Percentiles rank a stretch among this genome's conserved stretches.
phyloP scores from a whole-genome alignment of 2,329 filamentous ascomycete genomes.

The Colletotrichum endophyticum region DNA sequence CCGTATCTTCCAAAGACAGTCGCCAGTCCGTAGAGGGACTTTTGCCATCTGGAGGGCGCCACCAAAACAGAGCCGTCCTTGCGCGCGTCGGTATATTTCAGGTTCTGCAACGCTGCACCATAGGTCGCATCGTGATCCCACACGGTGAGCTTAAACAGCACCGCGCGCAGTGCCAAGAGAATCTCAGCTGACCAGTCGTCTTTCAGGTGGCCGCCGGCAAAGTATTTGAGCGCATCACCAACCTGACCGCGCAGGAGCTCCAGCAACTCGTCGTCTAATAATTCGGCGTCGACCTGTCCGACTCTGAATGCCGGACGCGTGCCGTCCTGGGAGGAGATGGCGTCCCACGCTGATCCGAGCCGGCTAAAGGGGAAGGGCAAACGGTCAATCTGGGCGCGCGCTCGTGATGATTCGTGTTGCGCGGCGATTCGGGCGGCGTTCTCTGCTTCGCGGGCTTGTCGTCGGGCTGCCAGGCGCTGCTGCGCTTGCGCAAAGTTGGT shows the following conservation, averaged over 20 bases:
- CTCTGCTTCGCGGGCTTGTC: constrained; percentile 74
- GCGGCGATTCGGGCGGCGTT: constrained; percentile 60
- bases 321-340: constrained; percentile 74
- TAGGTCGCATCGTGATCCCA: constrained; percentile 98
- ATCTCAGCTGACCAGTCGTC: constrained; percentile 93
- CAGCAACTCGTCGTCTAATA: constrained; percentile 91
- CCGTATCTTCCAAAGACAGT: constrained; percentile 88
- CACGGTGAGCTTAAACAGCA: constrained; percentile 92
- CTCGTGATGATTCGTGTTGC: constrained; percentile 57
- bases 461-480: constrained; percentile 81
- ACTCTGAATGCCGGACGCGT: constrained; percentile 89
- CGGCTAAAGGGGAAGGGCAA: constrained; percentile 68
- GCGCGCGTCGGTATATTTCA: constrained; percentile 87
- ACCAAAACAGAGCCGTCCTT: constrained; percentile 64
- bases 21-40: constrained; percentile 80
- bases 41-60: constrained; percentile 81
- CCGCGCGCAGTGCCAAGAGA: constrained; percentile 73
- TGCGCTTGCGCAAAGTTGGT: constrained; percentile 87
- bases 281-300: constrained; percentile 92
- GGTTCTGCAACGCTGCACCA: constrained; percentile 88
- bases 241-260: constrained; percentile 86
- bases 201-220: constrained; percentile 73
- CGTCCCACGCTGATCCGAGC: constrained; percentile 70
- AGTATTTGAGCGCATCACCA: constrained; percentile 86
- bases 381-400: constrained; percentile 58